phyloP scores from a whole-genome alignment of 2,329 filamentous ascomycete species.

The Paracorniculantispora psalliotae region DNA sequence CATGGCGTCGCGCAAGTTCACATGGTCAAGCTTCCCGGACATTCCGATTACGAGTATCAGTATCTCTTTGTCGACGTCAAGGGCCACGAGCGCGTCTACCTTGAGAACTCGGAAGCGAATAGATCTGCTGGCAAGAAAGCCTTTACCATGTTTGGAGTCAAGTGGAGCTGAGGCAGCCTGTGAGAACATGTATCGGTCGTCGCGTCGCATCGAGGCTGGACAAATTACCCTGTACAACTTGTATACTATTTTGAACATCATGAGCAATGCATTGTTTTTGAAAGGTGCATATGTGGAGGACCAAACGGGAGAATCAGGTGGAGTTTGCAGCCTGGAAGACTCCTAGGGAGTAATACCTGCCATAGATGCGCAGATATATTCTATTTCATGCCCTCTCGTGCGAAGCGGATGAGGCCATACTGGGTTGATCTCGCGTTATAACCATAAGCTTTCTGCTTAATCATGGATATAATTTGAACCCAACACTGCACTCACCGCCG shows the following conservation, averaged over 20 bases:
- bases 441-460: neutral
- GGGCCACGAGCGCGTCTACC: slow-evolving; percentile 60
- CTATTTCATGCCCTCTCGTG: neutral
- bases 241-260: slow-evolving; percentile 9
- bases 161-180: slow-evolving; percentile 36
- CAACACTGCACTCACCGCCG: too few species aligned
- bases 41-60: slow-evolving; percentile 69
- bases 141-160: slow-evolving; percentile 57
- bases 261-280: neutral
- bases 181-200: neutral
- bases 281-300: neutral
- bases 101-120: slow-evolving; percentile 54
- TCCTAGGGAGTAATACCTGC: neutral
- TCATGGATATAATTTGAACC: neutral
- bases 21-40: slow-evolving; percentile 62
- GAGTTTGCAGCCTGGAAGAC: neutral
- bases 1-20: slow-evolving; percentile 72
- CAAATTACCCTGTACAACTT: slow-evolving; percentile 5
- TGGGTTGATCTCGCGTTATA: too few species aligned
- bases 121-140: slow-evolving; percentile 33
- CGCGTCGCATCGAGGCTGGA: neutral
- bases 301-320: neutral
- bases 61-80: slow-evolving; percentile 76
- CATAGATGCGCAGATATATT: neutral
- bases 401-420: neutral